Percentiles rank a stretch among this genome's conserved stretches.
Conservation (phyloP, 1,284 basidiomycete species). For the Puccinia coronata region DNA sequence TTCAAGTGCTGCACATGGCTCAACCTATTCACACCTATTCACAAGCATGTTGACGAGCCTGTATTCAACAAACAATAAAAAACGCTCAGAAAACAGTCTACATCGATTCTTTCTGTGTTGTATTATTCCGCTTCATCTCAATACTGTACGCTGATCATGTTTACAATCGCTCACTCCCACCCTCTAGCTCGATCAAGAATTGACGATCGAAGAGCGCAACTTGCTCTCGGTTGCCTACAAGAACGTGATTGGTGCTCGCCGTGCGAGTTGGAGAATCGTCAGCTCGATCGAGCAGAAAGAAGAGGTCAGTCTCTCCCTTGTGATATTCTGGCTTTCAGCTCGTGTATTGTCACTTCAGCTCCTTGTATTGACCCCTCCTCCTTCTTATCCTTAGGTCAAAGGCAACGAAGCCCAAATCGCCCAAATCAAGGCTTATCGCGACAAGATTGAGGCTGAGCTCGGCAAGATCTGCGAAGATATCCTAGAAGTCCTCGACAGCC, state of each 20-base stretch:
- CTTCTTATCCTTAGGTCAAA: conserved; percentile 52
- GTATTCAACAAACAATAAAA: not conserved
- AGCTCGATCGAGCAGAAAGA: conserved; percentile 63
- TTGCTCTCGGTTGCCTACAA: conserved; percentile 63
- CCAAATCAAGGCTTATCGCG: conserved; percentile 58
- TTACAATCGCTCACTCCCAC: not conserved
- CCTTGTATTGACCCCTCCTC: not conserved
- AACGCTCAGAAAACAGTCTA: not conserved
- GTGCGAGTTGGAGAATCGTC: conserved; percentile 63
- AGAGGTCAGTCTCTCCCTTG: conserved; percentile 56
- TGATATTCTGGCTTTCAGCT: no score
- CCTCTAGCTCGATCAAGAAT: conserved; percentile 58
- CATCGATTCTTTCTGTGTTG: not conserved
- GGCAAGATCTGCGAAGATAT: conserved; percentile 58
- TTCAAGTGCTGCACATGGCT: not conserved
- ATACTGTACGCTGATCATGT: not conserved
- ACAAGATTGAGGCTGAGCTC: conserved; percentile 57
- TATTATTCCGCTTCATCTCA: not conserved
- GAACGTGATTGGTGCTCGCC: conserved; percentile 62
- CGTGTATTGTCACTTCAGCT: not conserved
- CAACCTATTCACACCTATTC: not conserved
- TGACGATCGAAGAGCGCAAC: conserved; percentile 63
- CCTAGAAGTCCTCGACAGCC: conserved; percentile 57
- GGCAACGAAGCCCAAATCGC: conserved; percentile 56
- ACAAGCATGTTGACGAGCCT: not conserved